Evolutionary conservation across 176 grass and related monocot species (phyloP), one percentile per base, ranked within the genome.

Genomic region (Oryza longistaminata): DNA sequence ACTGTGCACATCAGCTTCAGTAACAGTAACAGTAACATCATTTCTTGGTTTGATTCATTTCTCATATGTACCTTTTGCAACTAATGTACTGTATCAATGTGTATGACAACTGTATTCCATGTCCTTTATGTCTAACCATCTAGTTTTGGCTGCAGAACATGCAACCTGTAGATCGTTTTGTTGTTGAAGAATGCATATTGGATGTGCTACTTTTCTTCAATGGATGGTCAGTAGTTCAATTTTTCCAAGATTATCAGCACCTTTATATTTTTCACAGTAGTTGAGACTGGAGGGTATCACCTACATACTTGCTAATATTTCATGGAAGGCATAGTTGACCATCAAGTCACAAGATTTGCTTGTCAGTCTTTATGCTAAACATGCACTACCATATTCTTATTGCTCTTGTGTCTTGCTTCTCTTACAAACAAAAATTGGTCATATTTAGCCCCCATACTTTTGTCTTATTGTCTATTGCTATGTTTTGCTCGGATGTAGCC

Each of bases 201-300:
- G 96, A 99, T 75, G 91, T 99, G 72, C 91, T 99, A 17, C 96
- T 94, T 89, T 99, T 96, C 93, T 99, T 99, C 91, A 99, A 99
- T 90, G 96, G 96, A 78, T 96, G 96, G 96, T 99, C 84, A 69
- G 96, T 58, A 35, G n/a, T 25, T 85, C 79, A 58, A 80, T 68
- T 72, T 11, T 68, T 42, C 1, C 2, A 34, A 22, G 82, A 33
- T 73, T 67, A 64, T 82, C 83, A 65, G 62, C 73, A 69, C 68
- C 33, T 79, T 66, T 17, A 39, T 53, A 52, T 31, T 26, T 69
- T 44, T 9, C 17, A 22, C 11, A 70, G 39, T 62, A 61, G 22
- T 34, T 85, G 62, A 45, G 22, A 50, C 74, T 19, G 40, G 39
- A 46, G 48, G 82, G 84, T 79, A 78, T 68, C 50, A 60, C 27